A percentile compares a stretch with the other conserved stretches of the same genome.
These are phyloP conservation scores for Penicillium riverlandense DNA, from an alignment of 495 filamentous ascomycete genomes.

Conservation along the genomic window DNA sequence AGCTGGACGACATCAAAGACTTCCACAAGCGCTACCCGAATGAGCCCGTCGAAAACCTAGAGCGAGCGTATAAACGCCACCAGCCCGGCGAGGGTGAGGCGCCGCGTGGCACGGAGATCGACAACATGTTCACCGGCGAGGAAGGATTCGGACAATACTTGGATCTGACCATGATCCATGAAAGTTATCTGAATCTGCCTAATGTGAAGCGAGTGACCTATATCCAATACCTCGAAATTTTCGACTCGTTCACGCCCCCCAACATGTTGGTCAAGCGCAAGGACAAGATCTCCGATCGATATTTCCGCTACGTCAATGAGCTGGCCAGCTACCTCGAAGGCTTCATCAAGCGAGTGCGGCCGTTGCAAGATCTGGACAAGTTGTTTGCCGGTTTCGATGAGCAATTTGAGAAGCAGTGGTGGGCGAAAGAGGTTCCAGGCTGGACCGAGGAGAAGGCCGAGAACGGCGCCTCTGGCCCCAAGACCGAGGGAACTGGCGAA, in stretches of 20 bases:
- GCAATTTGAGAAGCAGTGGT: slow-evolving; percentile 81
- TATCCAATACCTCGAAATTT: slow-evolving; percentile 81
- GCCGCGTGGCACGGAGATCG: slow-evolving; percentile 54
- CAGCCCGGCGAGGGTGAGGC: slow-evolving; percentile 59
- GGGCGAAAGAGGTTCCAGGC: slow-evolving; percentile 65
- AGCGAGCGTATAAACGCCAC: slow-evolving; percentile 78
- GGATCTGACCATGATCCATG: slow-evolving; percentile 76
- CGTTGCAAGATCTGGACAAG: slow-evolving; percentile 75
- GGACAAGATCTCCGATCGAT: slow-evolving; percentile 84
- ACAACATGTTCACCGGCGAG: slow-evolving; percentile 91
- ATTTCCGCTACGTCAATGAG: slow-evolving; percentile 81
- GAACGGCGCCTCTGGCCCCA: slow-evolving; percentile 36
- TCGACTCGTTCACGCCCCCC: slow-evolving; percentile 77
- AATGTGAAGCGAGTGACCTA: slow-evolving; percentile 77
- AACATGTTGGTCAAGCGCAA: slow-evolving; percentile 60
- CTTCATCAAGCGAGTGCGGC: slow-evolving; percentile 73
- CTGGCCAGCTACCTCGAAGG: slow-evolving; percentile 76
- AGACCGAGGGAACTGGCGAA: slow-evolving; percentile 54
- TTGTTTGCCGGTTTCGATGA: slow-evolving; percentile 66
- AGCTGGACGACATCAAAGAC: slow-evolving; percentile 69
- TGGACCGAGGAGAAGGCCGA: slow-evolving; percentile 59
- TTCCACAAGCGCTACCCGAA: slow-evolving; percentile 90
- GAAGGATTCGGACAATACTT: slow-evolving; percentile 87
- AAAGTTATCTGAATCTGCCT: slow-evolving; percentile 83
- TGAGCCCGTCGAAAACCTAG: slow-evolving; percentile 90